phyloP scores from a whole-genome alignment of 1,284 basidiomycete genomes.

The Phenoliferia sp. region DNA sequence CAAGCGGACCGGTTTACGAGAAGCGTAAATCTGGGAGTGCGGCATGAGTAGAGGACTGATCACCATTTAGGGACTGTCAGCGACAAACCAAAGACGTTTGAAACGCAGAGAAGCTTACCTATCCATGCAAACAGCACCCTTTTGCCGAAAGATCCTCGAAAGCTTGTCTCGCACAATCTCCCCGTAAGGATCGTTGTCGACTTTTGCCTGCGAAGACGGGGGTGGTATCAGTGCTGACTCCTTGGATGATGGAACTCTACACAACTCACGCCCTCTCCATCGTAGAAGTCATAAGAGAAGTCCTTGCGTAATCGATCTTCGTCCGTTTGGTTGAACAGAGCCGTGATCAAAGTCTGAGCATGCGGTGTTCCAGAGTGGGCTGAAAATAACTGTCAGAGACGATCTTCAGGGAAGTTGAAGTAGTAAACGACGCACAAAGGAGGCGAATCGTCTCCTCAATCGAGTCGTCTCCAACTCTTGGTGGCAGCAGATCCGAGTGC shows the following conservation, averaged over 20 bases:
- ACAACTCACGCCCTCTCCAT: constrained; percentile 15
- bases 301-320: constrained; percentile 35
- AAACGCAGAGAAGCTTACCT: constrained; percentile 33
- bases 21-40: constrained; percentile 29
- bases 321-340: constrained; percentile 33
- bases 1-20: constrained; percentile 33
- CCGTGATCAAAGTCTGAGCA: constrained; percentile 32
- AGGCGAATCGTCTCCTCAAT: constrained; percentile 34
- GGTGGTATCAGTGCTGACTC: not conserved
- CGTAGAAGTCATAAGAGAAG: constrained; percentile 35
- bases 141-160: constrained; percentile 31
- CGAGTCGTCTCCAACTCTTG: constrained; percentile 36
- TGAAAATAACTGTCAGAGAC: constrained; percentile 1
- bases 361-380: constrained; percentile 35
- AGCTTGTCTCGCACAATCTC: constrained; percentile 33
- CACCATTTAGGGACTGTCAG: too few species aligned
- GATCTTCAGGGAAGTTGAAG: not conserved
- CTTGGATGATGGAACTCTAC: too few species aligned
- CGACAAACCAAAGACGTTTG: constrained; percentile 1
- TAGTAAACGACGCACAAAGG: constrained; percentile 17
- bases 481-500: constrained; percentile 33
- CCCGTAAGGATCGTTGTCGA: constrained; percentile 35
- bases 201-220: constrained; percentile 20
- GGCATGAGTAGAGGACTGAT: constrained; percentile 26
- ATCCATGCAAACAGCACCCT: constrained; percentile 36